These are phyloP conservation scores for Zygnema cylindricum DNA, from an alignment of 139 green algal genomes.

Conservation along the genomic window DNA sequence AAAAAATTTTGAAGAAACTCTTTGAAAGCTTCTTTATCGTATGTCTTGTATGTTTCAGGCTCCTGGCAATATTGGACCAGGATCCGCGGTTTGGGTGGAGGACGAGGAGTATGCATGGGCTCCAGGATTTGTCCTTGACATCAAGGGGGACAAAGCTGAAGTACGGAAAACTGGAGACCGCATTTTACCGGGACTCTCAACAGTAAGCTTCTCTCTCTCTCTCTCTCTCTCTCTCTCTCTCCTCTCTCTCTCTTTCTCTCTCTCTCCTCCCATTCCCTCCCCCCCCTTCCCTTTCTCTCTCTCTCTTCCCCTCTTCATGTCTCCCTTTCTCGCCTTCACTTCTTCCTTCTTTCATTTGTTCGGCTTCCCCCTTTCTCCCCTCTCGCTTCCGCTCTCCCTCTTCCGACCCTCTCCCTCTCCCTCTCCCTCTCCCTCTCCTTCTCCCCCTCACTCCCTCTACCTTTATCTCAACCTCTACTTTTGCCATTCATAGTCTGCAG, in stretches of 20 bases:
- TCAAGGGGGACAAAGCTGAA: constrained; percentile 33
- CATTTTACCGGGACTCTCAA: neutral
- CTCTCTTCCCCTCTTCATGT: neutral
- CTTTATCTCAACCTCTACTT: neutral
- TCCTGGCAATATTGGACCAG: constrained; percentile 21
- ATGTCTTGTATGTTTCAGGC: neutral
- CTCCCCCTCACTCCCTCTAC: neutral
- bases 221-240: constrained; percentile 1
- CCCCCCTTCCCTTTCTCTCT: neutral
- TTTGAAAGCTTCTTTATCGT: neutral
- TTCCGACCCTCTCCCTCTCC: neutral
- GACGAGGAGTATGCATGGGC: constrained; percentile 47
- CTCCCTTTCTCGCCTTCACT: neutral
- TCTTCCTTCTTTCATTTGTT: neutral
- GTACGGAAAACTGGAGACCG: neutral
- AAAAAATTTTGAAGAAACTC: too few relatives aligned
- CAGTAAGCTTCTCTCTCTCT: constrained; percentile 19
- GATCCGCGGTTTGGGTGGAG: constrained; percentile 55
- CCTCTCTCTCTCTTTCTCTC: neutral
- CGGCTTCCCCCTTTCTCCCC: neutral
- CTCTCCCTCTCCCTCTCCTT: neutral
- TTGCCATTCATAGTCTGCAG: neutral
- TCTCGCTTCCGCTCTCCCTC: neutral
- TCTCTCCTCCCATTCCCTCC: neutral
- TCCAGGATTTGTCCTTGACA: constrained; percentile 23